A percentile compares a stretch with the other conserved stretches of the same genome.
phyloP scores from a whole-genome alignment of 202 grass and related monocot species.

The Cymbopogon flexuosus region DNA sequence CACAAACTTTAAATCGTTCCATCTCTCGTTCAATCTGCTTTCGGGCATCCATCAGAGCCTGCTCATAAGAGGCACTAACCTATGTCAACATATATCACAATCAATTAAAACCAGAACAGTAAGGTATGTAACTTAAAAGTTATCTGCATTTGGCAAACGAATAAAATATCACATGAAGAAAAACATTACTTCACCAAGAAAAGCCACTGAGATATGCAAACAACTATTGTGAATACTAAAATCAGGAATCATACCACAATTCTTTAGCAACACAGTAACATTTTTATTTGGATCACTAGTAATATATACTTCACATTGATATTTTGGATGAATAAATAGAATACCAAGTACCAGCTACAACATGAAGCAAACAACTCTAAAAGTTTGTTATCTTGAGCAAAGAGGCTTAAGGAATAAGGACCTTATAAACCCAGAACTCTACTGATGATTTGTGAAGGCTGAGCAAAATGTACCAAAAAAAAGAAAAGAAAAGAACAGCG shows the following conservation, averaged over 20 bases:
- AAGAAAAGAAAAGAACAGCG: not conserved
- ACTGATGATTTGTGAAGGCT: slow-evolving; percentile 2
- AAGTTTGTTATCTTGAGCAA: not conserved
- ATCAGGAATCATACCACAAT: slow-evolving; percentile 5
- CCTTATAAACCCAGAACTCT: slow-evolving; percentile 1
- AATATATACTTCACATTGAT: not conserved
- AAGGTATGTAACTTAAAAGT: slow-evolving; percentile 22
- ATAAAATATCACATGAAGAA: not conserved
- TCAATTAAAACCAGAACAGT: slow-evolving; percentile 49
- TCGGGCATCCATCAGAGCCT: slow-evolving; percentile 98
- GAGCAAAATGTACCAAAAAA: not conserved
- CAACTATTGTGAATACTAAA: not conserved
- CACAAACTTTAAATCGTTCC: slow-evolving; percentile 99
- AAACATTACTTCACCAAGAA: not conserved
- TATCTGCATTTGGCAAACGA: not conserved
- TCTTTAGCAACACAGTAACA: slow-evolving; percentile 15
- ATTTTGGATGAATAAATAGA: not conserved
- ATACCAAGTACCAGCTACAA: not conserved
- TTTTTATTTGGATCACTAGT: not conserved
- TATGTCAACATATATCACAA: slow-evolving; percentile 84
- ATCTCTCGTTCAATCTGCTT: slow-evolving; percentile 99
- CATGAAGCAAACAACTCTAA: not conserved
- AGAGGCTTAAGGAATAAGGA: not conserved
- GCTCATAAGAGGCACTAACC: slow-evolving; percentile 86
- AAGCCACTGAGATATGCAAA: not conserved